phyloP scores from a whole-genome alignment of 441 rosid species.

The Breynia disticha region DNA sequence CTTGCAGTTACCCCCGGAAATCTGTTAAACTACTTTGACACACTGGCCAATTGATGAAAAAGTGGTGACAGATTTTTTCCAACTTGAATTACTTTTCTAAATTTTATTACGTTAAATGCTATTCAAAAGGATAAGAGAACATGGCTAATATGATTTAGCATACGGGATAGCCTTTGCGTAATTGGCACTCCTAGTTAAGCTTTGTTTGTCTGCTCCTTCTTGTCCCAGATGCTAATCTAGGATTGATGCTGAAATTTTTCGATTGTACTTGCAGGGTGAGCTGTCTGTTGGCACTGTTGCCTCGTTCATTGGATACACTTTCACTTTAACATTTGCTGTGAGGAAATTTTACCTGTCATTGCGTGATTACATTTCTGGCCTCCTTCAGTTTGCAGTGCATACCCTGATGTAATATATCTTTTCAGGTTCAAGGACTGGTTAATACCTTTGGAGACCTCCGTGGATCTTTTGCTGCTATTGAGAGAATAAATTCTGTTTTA shows the following conservation, averaged over 20 bases:
- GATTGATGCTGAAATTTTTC: neutral
- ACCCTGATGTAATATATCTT: conserved; percentile 11
- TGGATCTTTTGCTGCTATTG: conserved; percentile 75
- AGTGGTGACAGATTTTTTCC: neutral
- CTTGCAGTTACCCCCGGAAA: too few relatives aligned
- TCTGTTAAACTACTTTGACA: too few relatives aligned
- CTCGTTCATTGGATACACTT: conserved; percentile 90
- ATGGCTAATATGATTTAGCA: too few relatives aligned
- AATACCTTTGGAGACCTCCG: conserved; percentile 93
- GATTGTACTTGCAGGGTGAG: conserved; percentile 55
- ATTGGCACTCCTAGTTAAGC: neutral
- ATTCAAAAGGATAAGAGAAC: neutral
- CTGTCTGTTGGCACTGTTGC: conserved; percentile 82
- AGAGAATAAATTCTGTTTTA: conserved; percentile 75
- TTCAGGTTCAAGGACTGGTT: conserved; percentile 92
- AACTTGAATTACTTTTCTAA: neutral
- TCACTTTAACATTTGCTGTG: conserved; percentile 85
- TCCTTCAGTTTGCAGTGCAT: conserved; percentile 8
- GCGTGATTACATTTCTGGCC: conserved; percentile 1
- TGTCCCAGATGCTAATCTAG: neutral
- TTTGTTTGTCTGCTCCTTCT: conserved; percentile 3
- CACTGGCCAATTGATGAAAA: neutral
- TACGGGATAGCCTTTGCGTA: neutral
- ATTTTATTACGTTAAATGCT: neutral
- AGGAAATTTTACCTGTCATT: conserved; percentile 29